These are phyloP conservation scores for Hemileccinum rubropunctum DNA, from an alignment of 768 basidiomycete species.

Conservation along the genomic window DNA sequence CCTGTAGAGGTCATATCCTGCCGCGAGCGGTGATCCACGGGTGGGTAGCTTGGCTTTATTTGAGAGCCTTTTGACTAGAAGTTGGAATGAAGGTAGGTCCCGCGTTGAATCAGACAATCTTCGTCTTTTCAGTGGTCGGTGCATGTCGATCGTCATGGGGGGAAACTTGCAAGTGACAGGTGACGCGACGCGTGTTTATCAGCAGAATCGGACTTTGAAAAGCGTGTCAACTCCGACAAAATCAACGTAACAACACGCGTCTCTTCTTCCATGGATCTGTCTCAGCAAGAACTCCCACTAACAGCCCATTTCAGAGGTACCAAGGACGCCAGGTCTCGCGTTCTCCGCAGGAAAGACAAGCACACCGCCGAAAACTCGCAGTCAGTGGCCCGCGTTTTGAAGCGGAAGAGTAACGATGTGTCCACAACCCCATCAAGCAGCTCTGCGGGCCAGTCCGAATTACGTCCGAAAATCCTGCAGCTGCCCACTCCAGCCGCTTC, in stretches of 20 bases:
- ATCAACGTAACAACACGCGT: background rate
- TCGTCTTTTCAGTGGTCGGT: conserved; percentile 53
- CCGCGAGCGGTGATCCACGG: conserved; percentile 80
- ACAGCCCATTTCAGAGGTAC: conserved; percentile 26
- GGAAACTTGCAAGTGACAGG: conserved; percentile 2
- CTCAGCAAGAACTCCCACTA: conserved; percentile 32
- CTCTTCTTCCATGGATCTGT: conserved; percentile 26
- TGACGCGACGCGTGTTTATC: conserved; percentile 18
- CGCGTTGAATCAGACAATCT: conserved; percentile 48
- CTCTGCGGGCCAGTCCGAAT: conserved; percentile 3
- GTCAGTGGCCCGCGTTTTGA: conserved; percentile 12
- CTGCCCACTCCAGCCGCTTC: conserved; percentile 25
- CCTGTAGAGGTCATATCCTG: conserved; percentile 97
- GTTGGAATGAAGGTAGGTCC: conserved; percentile 40
- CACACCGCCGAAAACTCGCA: background rate
- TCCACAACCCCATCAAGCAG: background rate
- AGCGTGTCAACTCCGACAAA: conserved; percentile 41
- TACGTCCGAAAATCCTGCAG: conserved; percentile 7
- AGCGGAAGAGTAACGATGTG: conserved; percentile 16
- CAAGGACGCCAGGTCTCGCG: conserved; percentile 9
- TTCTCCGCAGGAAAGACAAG: conserved; percentile 4
- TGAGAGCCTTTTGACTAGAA: conserved; percentile 84
- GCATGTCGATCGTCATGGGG: conserved; percentile 22
- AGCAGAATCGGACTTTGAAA: conserved; percentile 33
- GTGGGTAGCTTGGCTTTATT: conserved; percentile 82